Evolutionary conservation across 2,329 filamentous ascomycete genomes (phyloP).

Genomic region (Nectriaceae sp.): DNA sequence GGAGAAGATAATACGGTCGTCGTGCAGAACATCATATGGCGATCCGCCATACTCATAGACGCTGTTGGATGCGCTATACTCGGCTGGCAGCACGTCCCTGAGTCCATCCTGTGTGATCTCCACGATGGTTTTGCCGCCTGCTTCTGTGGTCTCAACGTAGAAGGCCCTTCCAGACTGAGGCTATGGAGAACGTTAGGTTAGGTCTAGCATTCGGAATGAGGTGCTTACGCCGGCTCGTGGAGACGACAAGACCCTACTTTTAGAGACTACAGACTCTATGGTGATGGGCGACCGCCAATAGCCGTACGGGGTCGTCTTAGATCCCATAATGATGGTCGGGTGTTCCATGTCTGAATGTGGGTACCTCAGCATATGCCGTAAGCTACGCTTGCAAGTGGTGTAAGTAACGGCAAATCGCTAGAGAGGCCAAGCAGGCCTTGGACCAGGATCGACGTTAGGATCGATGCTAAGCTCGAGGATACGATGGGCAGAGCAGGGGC

Average conservation of each 20-base stretch:
- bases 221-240: conserved; percentile 39
- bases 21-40: conserved; percentile 40
- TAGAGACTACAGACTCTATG: conserved; percentile 37
- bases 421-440: no score
- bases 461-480: no score
- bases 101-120: conserved; percentile 37
- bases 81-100: conserved; percentile 44
- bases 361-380: no score
- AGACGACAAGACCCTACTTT: conserved; percentile 33
- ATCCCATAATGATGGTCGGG: conserved; percentile 12
- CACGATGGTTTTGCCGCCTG: conserved; percentile 47
- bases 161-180: conserved; percentile 35
- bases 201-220: neutral
- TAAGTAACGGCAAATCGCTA: no score
- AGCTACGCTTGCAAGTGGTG: no score
- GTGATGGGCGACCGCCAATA: conserved; percentile 43
- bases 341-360: no score
- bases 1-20: conserved; percentile 48
- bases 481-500: no score
- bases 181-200: conserved; percentile 12
- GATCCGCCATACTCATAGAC: conserved; percentile 58
- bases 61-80: conserved; percentile 45
- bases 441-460: no score
- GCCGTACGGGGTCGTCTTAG: conserved; percentile 35
- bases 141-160: conserved; percentile 38